phyloP scores from a whole-genome alignment of 164 flowering plant species.

The Annona squamosa region DNA sequence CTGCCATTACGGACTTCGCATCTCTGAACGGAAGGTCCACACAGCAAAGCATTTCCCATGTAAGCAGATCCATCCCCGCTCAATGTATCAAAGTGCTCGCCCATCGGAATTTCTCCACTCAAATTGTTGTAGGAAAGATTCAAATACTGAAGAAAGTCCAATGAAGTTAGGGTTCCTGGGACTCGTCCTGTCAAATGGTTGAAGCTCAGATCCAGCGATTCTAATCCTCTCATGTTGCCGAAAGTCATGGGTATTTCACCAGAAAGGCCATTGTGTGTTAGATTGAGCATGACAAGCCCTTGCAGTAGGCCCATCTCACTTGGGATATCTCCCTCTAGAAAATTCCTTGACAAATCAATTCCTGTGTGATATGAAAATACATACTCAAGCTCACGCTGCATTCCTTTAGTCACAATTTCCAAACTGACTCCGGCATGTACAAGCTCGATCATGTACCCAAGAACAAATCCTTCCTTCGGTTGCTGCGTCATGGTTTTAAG shows the following conservation, averaged over 20 bases:
- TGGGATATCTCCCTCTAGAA: conserved; percentile 10
- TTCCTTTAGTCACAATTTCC: conserved; percentile 13
- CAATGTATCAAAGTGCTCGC: conserved; percentile 13
- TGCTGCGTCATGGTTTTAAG: conserved; percentile 4
- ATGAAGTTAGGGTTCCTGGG: conserved; percentile 8
- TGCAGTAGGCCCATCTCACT: conserved; percentile 11
- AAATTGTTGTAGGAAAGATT: conserved; percentile 20
- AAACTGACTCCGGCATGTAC: conserved; percentile 8
- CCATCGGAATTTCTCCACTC: conserved; percentile 20
- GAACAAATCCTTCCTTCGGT: conserved; percentile 1
- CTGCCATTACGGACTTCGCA: neutral
- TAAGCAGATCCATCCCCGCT: conserved; percentile 8
- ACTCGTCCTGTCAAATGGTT: conserved; percentile 13
- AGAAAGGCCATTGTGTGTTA: conserved; percentile 13
- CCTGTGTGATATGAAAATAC: conserved; percentile 12
- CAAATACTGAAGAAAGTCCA: conserved; percentile 8
- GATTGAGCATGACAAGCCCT: conserved; percentile 15
- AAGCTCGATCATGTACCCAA: conserved; percentile 9
- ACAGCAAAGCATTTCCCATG: conserved; percentile 11
- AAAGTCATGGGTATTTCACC: conserved; percentile 11
- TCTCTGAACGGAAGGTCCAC: conserved; percentile 9
- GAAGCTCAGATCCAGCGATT: conserved; percentile 16
- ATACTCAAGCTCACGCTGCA: neutral
- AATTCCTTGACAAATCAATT: conserved; percentile 16
- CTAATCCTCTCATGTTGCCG: conserved; percentile 13